phyloP scores from a whole-genome alignment of 495 filamentous ascomycete genomes.

The Daldinia vernicosa region DNA sequence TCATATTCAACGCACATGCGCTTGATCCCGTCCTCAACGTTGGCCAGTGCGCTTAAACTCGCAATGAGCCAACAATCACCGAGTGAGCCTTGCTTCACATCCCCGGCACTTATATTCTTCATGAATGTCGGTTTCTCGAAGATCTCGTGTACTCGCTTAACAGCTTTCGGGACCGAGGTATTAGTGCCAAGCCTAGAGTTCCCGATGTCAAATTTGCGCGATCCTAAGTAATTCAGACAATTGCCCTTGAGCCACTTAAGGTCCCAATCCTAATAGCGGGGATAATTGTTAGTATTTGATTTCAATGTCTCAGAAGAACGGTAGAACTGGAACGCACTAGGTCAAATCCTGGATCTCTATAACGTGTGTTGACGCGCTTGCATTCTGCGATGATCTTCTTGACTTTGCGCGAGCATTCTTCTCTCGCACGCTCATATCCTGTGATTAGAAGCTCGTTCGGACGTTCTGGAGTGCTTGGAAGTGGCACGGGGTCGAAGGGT shows the following conservation, averaged over 20 bases:
- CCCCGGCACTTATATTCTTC: constrained; percentile 76
- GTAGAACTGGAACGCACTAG: constrained; percentile 59
- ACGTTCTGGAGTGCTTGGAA: constrained; percentile 54
- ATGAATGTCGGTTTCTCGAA: constrained; percentile 89
- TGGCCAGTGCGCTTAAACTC: constrained; percentile 83
- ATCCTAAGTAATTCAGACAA: constrained; percentile 57
- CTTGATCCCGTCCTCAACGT: constrained; percentile 78
- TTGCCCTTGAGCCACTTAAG: constrained; percentile 59
- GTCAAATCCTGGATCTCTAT: constrained; percentile 89
- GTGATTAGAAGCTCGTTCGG: constrained; percentile 60
- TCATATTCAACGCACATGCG: constrained; percentile 85
- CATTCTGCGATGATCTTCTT: constrained; percentile 88
- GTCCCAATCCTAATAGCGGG: constrained; percentile 56
- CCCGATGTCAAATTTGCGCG: constrained; percentile 54
- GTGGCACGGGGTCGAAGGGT: constrained; percentile 59
- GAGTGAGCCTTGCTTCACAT: constrained; percentile 80
- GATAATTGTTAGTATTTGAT: constrained; percentile 39
- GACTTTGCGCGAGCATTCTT: constrained; percentile 80
- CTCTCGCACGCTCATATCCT: constrained; percentile 78
- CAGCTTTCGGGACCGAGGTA: constrained; percentile 64
- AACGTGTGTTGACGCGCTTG: constrained; percentile 84
- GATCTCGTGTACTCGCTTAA: constrained; percentile 82
- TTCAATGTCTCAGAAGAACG: constrained; percentile 40
- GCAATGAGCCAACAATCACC: constrained; percentile 96
- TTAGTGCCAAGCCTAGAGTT: constrained; percentile 51